Evolutionary conservation across 768 basidiomycete species (phyloP), one percentile per base, ranked within the genome.

Genomic region (Lentinus tigrinus): DNA sequence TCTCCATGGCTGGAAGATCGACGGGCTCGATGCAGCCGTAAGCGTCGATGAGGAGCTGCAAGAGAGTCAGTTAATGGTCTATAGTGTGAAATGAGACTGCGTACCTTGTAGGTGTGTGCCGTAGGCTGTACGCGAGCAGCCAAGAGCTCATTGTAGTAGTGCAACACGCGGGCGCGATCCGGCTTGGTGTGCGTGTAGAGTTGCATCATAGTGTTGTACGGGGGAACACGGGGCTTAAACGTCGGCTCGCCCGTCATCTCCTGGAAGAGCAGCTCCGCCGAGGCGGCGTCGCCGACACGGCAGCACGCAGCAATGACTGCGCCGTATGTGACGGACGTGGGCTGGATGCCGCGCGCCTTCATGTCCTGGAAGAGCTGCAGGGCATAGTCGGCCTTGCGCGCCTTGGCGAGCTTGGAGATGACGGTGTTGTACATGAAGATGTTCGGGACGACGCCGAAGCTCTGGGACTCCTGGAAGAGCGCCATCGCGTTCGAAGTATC

Each of bases 201-300:
- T 71, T 99, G 97, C 84, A 99, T 98, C 95, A 99, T 97, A 34
- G 90, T 95, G 75, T 99, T 99, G 80, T 87, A 99, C 0, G 96
- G 96, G 19, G 96, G 97, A 1, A 97, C 87, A 7, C 95, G 81
- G 9, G 95, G 88, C 74, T 81, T 88, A 79, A 94, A 98, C 64
- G 87, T 88, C 36, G 73, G 77, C 58, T 84, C 78, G 43, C 72
- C 62, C 0, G 77, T 71, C 97, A 99, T 98, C 76, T 98, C 95
- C 54, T 73, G 68, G 75, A 97, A 99, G 44, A 97, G 74, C 9
- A 78, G 75, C 71, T 92, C 91, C 5, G 97, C 97, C 0, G 89
- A 85, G 3, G 77, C 74, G 6, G 84, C 82, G 69, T 98, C 95
- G 2, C 97, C 97, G 3, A 97, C 93, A 56, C 96, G 83, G 37